Evolutionary conservation across 2,329 filamentous ascomycete genomes (phyloP).

Genomic region (Paecilomyces variotii): DNA sequence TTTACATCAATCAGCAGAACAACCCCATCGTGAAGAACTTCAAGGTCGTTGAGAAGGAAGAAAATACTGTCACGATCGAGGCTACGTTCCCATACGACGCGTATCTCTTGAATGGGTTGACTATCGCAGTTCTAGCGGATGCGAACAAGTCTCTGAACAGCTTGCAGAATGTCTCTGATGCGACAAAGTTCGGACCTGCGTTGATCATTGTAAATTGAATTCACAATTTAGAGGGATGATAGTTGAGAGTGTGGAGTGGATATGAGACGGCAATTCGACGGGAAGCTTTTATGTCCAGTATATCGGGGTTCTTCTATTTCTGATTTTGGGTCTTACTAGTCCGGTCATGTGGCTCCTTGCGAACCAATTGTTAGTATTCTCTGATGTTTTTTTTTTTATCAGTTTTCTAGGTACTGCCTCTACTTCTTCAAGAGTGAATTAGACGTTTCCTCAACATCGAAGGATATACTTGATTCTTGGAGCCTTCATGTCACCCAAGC

Average conservation of each 20-base stretch:
- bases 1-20: slow-evolving; percentile 20
- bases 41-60: slow-evolving; percentile 4
- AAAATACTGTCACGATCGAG: neutral
- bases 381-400: no score
- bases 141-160: neutral
- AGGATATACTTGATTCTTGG: no score
- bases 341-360: no score
- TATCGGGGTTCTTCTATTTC: no score
- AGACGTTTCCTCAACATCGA: no score
- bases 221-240: neutral
- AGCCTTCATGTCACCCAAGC: no score
- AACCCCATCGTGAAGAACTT: slow-evolving; percentile 15
- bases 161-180: neutral
- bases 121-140: neutral
- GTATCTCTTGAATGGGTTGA: neutral
- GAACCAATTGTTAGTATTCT: no score
- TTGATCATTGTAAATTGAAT: neutral
- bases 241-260: no score
- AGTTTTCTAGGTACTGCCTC: no score
- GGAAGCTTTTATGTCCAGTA: no score
- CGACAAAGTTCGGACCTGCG: neutral
- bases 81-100: neutral
- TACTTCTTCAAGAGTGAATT: no score
- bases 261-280: neutral
- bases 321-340: no score